Evolutionary conservation across 2,329 filamentous ascomycete species (phyloP), one percentile per base, ranked within the genome.

Genomic region (Colletotrichum sp.): DNA sequence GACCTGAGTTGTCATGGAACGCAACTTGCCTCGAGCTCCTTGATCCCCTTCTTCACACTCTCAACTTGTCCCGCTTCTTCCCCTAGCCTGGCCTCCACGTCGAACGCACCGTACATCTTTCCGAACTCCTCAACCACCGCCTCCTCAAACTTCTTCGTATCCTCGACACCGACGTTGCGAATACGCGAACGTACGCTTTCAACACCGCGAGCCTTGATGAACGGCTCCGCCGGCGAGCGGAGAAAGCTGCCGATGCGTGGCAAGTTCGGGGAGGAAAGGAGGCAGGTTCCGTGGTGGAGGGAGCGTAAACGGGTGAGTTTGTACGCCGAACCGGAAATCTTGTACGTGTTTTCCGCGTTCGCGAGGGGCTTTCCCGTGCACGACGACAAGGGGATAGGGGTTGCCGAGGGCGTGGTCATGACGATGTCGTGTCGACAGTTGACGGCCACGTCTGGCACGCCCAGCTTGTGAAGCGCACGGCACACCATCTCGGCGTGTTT

Each of bases 391-490:
- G 67, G 67, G 4, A 62, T 22, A 4, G 67, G 22, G 13, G 60
- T 52, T 5, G 64, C 24, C 4, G 65, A 71, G 28, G 80, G 79
- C 2, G 84, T 79, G 73, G 93, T 91, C 62, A 98, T 88, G 28
- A 99, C 95, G 80, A 99, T 98, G 83, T 99, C 97, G 83, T 99
- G 96, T 18, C 97, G 91, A 82, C 93, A 92, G 83, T 99, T 99
- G 79, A 99, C 96, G 77, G 92, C 90, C 6, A 93, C 91, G 36
- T 90, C 89, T 4, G 85, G 80, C 6, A 92, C 85, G 6, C 91
- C 92, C 24, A 95, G 86, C 4, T 84, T 84, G 55, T 89, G 88
- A 75, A 99, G 87, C 6, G 96, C 96, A n/a, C 94, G 91, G 52
- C 96, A 95, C 0, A 99, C 94, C 95, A 99, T 98, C 82, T 95